These are phyloP conservation scores for Aphelidium insulamus DNA, from an alignment of 371 early-diverging fungal species.

Conservation along the genomic window DNA sequence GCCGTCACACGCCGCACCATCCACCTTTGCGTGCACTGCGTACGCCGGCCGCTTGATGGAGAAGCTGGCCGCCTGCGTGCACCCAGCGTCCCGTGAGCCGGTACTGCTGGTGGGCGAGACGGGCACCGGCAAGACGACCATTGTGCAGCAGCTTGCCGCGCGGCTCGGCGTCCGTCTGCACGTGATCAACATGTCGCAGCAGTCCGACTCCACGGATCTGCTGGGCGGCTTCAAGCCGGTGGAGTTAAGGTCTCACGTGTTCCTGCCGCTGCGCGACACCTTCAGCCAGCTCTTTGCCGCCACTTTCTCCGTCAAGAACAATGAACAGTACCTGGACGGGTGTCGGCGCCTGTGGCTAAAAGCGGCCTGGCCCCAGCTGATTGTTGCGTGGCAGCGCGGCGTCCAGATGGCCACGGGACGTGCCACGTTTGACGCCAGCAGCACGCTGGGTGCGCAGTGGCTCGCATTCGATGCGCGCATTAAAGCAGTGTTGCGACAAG, in stretches of 20 bases:
- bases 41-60: slow-evolving; percentile 60
- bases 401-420: slow-evolving; percentile 53
- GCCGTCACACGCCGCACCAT: slow-evolving; percentile 11
- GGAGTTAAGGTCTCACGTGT: slow-evolving; percentile 48
- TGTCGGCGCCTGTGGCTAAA: slow-evolving; percentile 41
- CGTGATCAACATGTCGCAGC: slow-evolving; percentile 93
- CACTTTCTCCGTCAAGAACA: slow-evolving; percentile 71
- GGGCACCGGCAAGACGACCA: slow-evolving; percentile 98
- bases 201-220: slow-evolving; percentile 91
- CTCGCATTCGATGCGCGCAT: slow-evolving; percentile 3
- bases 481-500: slow-evolving; percentile 9
- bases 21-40: slow-evolving; percentile 52
- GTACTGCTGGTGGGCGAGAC: slow-evolving; percentile 95
- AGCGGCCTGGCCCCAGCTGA: slow-evolving; percentile 58
- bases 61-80: slow-evolving; percentile 53
- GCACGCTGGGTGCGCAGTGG: slow-evolving; percentile 6
- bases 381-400: slow-evolving; percentile 40
- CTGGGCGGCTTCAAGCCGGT: slow-evolving; percentile 96
- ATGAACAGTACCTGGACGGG: slow-evolving; percentile 56
- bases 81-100: slow-evolving; percentile 51
- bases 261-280: slow-evolving; percentile 53
- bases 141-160: slow-evolving; percentile 83
- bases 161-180: slow-evolving; percentile 50
- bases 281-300: slow-evolving; percentile 62
- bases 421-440: slow-evolving; percentile 20